Evolutionary conservation across 2,329 filamentous ascomycete species (phyloP), one percentile per base, ranked within the genome.

Genomic region (Beauveria sp.): DNA sequence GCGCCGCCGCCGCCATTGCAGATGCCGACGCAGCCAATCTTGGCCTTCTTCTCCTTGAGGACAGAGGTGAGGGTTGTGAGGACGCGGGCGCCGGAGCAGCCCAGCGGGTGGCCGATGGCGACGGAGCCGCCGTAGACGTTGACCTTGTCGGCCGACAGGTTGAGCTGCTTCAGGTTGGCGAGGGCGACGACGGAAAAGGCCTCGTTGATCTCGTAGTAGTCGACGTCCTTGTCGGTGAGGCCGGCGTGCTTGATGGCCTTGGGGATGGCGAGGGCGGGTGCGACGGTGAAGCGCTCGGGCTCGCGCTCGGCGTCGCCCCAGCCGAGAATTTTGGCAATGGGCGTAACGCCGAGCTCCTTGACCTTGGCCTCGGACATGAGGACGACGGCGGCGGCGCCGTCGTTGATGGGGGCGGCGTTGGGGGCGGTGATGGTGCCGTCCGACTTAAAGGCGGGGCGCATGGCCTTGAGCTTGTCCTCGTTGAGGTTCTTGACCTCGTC

Each of bases 191-290:
- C 95, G 65, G 90, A 95, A 82, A 99, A 99, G 47, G 95, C 95
- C 82, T 99, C 95, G 81, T 99, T 99, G 82, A 99, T 97, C 82
- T 99, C 95, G 76, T 95, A 99, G 69, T 86, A 95, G 71, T 98
- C 93, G 62, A 99, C 83, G 63, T 90, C 82, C 65, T 88, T 85
- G 68, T 87, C 83, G 62, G 86, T 84, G 65, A 99, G 79, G 65
- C 90, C 90, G 64, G 95, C 95, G 78, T 99, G 93, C 83, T 93
- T 92, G 72, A 99, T 85, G 62, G 95, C 95, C 83, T 98, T 99
- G 74, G 95, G 95, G 70, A 99, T 96, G 67, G 95, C 95, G 61
- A 98, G 85, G 22, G 95, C 85, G 10, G 95, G 95, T 9, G 95
- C 89, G 54, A 92, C 95, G 67, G 95, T 99, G 85, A 99, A 99